Conservation (phyloP, 306 rosid genomes). For the Betula pendula region DNA sequence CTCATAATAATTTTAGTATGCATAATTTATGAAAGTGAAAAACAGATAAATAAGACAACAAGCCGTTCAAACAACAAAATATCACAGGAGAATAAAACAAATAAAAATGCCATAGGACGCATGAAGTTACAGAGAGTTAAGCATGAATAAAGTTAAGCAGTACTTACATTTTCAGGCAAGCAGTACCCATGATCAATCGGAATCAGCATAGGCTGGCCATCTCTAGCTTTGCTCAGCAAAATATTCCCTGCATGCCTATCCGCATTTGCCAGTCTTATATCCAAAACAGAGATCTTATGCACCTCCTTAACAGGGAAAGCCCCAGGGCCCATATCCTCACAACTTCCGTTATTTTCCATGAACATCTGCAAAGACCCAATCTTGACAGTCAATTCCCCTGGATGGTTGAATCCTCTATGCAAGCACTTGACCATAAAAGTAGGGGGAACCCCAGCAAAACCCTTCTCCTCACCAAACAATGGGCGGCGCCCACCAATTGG, state of each 20-base stretch:
- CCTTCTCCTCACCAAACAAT: constrained; percentile 51
- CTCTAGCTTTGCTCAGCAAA: constrained; percentile 55
- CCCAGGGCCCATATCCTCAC: constrained; percentile 92
- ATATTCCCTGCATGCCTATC: constrained; percentile 96
- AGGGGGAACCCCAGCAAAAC: constrained; percentile 93
- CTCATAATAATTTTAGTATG: not conserved
- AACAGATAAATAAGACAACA: not conserved
- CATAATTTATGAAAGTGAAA: not conserved
- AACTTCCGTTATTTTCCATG: constrained; percentile 78
- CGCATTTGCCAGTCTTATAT: constrained; percentile 83
- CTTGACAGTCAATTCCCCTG: constrained; percentile 58
- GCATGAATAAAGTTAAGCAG: constrained; percentile 8
- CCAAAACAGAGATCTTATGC: constrained; percentile 83
- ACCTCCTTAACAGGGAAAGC: constrained; percentile 81
- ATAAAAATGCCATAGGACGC: constrained; percentile 8
- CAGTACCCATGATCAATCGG: constrained; percentile 98
- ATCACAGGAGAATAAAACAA: not conserved
- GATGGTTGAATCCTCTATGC: constrained; percentile 68
- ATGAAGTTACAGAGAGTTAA: constrained; percentile 13
- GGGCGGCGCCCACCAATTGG: constrained; percentile 59
- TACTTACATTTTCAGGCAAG: constrained; percentile 84
- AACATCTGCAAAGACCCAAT: constrained; percentile 97
- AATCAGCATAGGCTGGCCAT: constrained; percentile 56
- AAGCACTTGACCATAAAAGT: constrained; percentile 71
- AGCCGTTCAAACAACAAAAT: not conserved